Conservation (phyloP, 129 eudicot genomes). For the Lonicera japonica region DNA sequence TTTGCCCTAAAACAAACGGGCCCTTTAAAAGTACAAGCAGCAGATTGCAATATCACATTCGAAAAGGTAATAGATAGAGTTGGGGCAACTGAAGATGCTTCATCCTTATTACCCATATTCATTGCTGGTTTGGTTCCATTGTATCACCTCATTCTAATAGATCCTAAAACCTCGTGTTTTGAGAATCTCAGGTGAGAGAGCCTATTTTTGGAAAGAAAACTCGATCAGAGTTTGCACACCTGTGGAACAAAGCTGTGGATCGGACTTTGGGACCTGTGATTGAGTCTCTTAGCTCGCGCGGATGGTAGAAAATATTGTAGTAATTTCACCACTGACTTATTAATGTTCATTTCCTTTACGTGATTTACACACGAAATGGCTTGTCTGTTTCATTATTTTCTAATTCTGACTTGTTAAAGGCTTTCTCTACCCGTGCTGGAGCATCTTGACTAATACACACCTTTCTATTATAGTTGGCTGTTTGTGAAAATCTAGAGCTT, state of each 20-base stretch:
- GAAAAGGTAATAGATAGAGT: too few species aligned
- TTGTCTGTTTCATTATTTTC: neutral
- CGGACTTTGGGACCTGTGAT: slow-evolving; percentile 50
- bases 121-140: neutral
- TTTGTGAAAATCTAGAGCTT: slow-evolving; percentile 2
- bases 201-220: slow-evolving; percentile 33
- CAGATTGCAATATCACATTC: too few species aligned
- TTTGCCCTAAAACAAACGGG: too few species aligned
- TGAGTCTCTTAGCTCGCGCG: slow-evolving; percentile 47
- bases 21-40: too few species aligned
- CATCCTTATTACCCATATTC: neutral
- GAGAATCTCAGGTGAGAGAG: slow-evolving; percentile 30
- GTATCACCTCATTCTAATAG: neutral
- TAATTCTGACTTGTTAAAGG: slow-evolving; percentile 10
- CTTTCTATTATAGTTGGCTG: neutral
- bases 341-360: slow-evolving; percentile 4
- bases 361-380: slow-evolving; percentile 10
- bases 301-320: slow-evolving; percentile 31
- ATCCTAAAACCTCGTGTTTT: slow-evolving; percentile 8
- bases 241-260: slow-evolving; percentile 67
- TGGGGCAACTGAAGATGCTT: too few species aligned
- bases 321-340: slow-evolving; percentile 9
- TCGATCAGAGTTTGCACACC: slow-evolving; percentile 41
- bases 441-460: neutral
- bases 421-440: neutral